phyloP scores from a whole-genome alignment of 1,139 yeast genomes.

The Geotrichum citri-aurantii region DNA sequence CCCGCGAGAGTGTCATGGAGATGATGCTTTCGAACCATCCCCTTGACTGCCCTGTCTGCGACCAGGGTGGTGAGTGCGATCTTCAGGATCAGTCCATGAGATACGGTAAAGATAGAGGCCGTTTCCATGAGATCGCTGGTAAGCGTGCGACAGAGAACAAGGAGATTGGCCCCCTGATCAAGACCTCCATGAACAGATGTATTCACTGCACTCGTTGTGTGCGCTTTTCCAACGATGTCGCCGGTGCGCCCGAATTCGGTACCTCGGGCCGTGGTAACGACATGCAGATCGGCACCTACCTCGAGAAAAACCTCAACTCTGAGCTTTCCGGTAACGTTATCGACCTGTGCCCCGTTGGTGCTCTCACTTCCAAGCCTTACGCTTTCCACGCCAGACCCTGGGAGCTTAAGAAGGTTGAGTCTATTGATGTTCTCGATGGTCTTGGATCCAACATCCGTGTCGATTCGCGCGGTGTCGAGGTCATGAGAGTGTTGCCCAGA shows the following conservation, averaged over 20 bases:
- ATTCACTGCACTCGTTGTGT: slow-evolving; percentile 92
- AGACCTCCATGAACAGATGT: slow-evolving; percentile 90
- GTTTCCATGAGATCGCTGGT: slow-evolving; percentile 75
- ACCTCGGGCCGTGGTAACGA: slow-evolving; percentile 88
- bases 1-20: slow-evolving; percentile 87
- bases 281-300: slow-evolving; percentile 85
- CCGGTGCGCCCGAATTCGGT: slow-evolving; percentile 90
- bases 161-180: slow-evolving; percentile 83
- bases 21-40: slow-evolving; percentile 87
- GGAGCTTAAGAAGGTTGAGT: slow-evolving; percentile 87
- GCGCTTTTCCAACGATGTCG: slow-evolving; percentile 83
- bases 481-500: slow-evolving; percentile 82
- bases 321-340: slow-evolving; percentile 85
- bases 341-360: slow-evolving; percentile 91
- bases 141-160: slow-evolving; percentile 88
- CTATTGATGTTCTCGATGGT: slow-evolving; percentile 81
- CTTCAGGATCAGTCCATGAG: slow-evolving; percentile 82
- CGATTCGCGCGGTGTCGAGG: slow-evolving; percentile 83
- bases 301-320: slow-evolving; percentile 76
- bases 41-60: slow-evolving; percentile 87
- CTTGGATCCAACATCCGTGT: slow-evolving; percentile 78
- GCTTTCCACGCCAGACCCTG: slow-evolving; percentile 91
- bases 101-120: slow-evolving; percentile 81
- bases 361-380: slow-evolving; percentile 82
- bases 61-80: slow-evolving; percentile 94